phyloP scores from a whole-genome alignment of 148 eudicot species.

The Talinum fruticosum region DNA sequence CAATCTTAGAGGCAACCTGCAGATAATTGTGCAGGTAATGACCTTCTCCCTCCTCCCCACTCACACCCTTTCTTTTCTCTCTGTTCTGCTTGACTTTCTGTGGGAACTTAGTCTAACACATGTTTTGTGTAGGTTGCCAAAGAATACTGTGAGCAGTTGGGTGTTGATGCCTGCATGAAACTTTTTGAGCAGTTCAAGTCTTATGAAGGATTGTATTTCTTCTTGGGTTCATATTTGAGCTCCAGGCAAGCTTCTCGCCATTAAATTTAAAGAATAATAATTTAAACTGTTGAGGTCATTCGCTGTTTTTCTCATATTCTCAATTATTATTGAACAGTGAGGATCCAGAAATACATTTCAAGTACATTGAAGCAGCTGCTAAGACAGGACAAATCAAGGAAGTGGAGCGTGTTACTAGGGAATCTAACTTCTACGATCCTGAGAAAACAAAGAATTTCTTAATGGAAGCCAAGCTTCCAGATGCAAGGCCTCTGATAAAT shows the following conservation, averaged over 20 bases:
- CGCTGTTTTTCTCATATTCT: conserved; percentile 9
- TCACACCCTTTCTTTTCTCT: neutral
- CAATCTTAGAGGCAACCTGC: conserved; percentile 92
- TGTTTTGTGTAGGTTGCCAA: conserved; percentile 73
- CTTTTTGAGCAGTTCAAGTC: conserved; percentile 96
- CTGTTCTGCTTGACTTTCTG: neutral
- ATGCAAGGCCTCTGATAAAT: conserved; percentile 94
- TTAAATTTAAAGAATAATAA: neutral
- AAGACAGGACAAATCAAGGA: conserved; percentile 98
- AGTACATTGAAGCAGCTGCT: conserved; percentile 99
- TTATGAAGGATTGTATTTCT: conserved; percentile 91
- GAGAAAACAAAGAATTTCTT: conserved; percentile 93
- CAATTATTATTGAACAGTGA: conserved; percentile 47
- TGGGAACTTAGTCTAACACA: neutral
- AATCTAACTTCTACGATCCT: conserved; percentile 87
- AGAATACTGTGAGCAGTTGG: conserved; percentile 91
- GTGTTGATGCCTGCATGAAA: conserved; percentile 83
- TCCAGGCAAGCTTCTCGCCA: conserved; percentile 57
- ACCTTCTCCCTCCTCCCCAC: neutral
- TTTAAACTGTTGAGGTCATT: neutral
- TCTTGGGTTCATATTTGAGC: conserved; percentile 92
- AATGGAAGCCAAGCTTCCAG: conserved; percentile 98
- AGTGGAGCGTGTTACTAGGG: conserved; percentile 96
- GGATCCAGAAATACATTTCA: conserved; percentile 95
- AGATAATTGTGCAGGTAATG: conserved; percentile 94